These are phyloP conservation scores for Podospora fimiseda DNA, from an alignment of 495 filamentous ascomycete species.

Conservation along the genomic window DNA sequence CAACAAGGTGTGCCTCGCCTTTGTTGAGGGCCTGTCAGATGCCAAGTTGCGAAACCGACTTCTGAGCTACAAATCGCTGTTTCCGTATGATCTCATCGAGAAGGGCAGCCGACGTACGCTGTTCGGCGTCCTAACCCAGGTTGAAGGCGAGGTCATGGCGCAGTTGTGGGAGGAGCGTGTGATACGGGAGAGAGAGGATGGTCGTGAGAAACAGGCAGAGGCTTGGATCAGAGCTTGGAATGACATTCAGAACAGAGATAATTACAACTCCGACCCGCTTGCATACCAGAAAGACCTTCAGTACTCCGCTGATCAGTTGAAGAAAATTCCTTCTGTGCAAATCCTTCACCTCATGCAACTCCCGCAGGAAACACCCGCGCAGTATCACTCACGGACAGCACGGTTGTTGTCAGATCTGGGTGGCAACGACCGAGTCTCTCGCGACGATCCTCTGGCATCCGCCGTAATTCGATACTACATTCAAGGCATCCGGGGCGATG, in stretches of 20 bases:
- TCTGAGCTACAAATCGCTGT: slow-evolving; percentile 33
- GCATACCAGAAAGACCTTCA: slow-evolving; percentile 44
- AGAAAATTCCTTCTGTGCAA: slow-evolving; percentile 41
- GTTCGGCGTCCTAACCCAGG: slow-evolving; percentile 37
- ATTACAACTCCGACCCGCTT: slow-evolving; percentile 32
- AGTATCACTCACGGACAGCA: slow-evolving; percentile 37
- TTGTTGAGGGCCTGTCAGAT: slow-evolving; percentile 44
- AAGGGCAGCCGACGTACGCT: slow-evolving; percentile 36
- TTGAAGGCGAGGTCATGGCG: slow-evolving; percentile 45
- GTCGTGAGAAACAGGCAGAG: slow-evolving; percentile 31
- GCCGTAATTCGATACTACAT: slow-evolving; percentile 36
- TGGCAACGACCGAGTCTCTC: slow-evolving; percentile 10
- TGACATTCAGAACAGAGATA: slow-evolving; percentile 26
- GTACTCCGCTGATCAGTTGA: slow-evolving; percentile 34
- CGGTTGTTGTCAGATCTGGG: slow-evolving; percentile 33
- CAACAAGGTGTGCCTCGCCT: slow-evolving; percentile 41
- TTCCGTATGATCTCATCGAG: slow-evolving; percentile 15
- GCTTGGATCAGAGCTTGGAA: slow-evolving; percentile 34
- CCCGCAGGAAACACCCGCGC: slow-evolving; percentile 36
- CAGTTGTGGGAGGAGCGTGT: slow-evolving; percentile 38
- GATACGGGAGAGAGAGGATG: slow-evolving; percentile 26
- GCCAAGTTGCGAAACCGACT: slow-evolving; percentile 32
- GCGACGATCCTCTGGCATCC: slow-evolving; percentile 14
- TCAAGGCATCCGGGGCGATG: slow-evolving; percentile 33
- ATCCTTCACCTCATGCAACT: slow-evolving; percentile 41